phyloP scores from a whole-genome alignment of 192 early-diverging fungal genomes.

The Podila epigama region DNA sequence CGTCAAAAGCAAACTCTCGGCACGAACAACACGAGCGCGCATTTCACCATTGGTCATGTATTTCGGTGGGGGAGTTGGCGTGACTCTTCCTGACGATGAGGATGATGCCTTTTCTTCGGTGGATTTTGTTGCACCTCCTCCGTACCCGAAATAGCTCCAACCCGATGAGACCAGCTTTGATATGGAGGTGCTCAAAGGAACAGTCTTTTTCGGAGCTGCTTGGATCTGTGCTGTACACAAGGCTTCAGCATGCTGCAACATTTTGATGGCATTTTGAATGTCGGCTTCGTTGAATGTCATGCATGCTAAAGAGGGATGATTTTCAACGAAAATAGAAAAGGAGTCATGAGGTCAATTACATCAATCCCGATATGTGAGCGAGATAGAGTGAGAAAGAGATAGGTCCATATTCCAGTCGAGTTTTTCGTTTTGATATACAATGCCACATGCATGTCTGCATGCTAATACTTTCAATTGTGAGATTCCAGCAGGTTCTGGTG shows the following conservation, averaged over 20 bases:
- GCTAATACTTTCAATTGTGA: background rate
- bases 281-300: constrained; percentile 58
- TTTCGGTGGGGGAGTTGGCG: constrained; percentile 16
- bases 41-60: constrained; percentile 61
- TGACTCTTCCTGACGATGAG: constrained; percentile 9
- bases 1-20: constrained; percentile 58
- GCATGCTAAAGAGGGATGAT: constrained; percentile 12
- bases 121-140: constrained; percentile 9
- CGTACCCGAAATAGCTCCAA: constrained; percentile 47
- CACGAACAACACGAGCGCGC: constrained; percentile 58
- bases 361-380: constrained; percentile 8
- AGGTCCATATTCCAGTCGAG: too few relatives aligned
- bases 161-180: constrained; percentile 52
- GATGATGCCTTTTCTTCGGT: constrained; percentile 40
- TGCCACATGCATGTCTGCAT: too few relatives aligned
- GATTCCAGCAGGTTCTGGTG: background rate
- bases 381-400: background rate
- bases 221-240: constrained; percentile 60
- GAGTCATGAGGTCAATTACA: background rate
- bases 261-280: constrained; percentile 51
- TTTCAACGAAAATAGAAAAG: background rate
- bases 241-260: constrained; percentile 47
- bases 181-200: constrained; percentile 33
- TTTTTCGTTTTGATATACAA: too few relatives aligned
- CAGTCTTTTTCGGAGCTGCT: constrained; percentile 52